Conservation (phyloP, 345 rosid genomes). For the Populus pruinosa region DNA sequence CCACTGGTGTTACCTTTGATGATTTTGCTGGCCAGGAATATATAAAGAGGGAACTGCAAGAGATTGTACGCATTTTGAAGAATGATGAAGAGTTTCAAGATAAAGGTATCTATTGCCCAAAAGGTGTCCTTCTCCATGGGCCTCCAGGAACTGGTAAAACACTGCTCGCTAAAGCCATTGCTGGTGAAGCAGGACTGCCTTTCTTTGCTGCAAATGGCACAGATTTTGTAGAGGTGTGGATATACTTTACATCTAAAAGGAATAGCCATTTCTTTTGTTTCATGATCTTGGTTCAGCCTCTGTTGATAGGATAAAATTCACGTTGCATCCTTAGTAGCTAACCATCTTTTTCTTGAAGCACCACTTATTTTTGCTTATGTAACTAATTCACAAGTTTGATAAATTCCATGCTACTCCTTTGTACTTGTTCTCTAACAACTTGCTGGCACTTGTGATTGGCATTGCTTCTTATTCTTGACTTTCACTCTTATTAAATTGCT, state of each 20-base stretch:
- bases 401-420: too few species aligned
- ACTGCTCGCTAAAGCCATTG: slow-evolving; percentile 94
- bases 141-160: slow-evolving; percentile 99
- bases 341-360: too few species aligned
- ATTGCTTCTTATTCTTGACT: not conserved
- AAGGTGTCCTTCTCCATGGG: slow-evolving; percentile 96
- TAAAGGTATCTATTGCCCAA: slow-evolving; percentile 93
- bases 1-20: slow-evolving; percentile 88
- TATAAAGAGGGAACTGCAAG: slow-evolving; percentile 84
- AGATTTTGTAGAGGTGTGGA: slow-evolving; percentile 85
- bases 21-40: slow-evolving; percentile 99
- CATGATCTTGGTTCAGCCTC: too few species aligned
- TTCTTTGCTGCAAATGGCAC: slow-evolving; percentile 97
- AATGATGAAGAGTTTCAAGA: slow-evolving; percentile 89
- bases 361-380: too few species aligned
- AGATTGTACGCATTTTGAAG: slow-evolving; percentile 81
- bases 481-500: not conserved
- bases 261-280: too few species aligned
- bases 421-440: too few species aligned
- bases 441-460: too few species aligned
- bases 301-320: too few species aligned
- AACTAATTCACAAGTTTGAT: too few species aligned
- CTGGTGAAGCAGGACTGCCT: slow-evolving; percentile 98
- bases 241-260: not conserved
- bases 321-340: too few species aligned